Conservation (phyloP, 352 stramenopile species). For the Phytophthora quininea region DNA sequence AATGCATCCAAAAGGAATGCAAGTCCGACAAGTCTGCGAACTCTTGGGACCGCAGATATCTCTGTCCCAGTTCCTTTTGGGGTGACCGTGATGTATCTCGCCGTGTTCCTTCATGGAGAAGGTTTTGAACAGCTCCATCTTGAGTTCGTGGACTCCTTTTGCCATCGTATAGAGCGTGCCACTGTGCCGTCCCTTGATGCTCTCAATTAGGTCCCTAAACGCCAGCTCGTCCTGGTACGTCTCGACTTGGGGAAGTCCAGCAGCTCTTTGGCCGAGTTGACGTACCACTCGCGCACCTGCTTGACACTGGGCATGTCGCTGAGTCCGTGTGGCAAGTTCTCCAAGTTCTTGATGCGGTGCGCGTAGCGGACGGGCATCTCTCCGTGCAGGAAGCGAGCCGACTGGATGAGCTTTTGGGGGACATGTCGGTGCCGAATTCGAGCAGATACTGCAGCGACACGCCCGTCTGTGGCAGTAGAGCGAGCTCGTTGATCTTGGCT, state of each 20-base stretch:
- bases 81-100: conserved; percentile 14
- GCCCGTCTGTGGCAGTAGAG: conserved; percentile 78
- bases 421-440: conserved; percentile 87
- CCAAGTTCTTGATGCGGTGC: conserved; percentile 95
- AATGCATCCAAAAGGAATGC: conserved; percentile 99
- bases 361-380: conserved; percentile 99
- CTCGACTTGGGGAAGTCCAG: conserved; percentile 85
- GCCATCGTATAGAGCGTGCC: conserved; percentile 99
- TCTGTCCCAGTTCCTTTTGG: conserved; percentile 61
- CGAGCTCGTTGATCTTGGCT: conserved; percentile 72
- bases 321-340: conserved; percentile 94
- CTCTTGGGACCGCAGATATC: conserved; percentile 78
- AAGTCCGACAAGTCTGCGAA: conserved; percentile 93
- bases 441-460: conserved; percentile 90
- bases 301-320: conserved; percentile 94
- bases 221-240: conserved; percentile 87
- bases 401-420: conserved; percentile 87
- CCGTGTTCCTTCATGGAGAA: conserved; percentile 57
- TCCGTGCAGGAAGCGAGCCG: conserved; percentile 96
- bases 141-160: conserved; percentile 98
- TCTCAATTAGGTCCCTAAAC: conserved; percentile 95
- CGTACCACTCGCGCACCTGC: conserved; percentile 97
- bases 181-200: conserved; percentile 97
- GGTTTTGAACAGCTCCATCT: conserved; percentile 85
- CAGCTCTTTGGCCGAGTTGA: conserved; percentile 96